phyloP scores from a whole-genome alignment of 2,329 filamentous ascomycete species.

The Intubia oerlemansii region DNA sequence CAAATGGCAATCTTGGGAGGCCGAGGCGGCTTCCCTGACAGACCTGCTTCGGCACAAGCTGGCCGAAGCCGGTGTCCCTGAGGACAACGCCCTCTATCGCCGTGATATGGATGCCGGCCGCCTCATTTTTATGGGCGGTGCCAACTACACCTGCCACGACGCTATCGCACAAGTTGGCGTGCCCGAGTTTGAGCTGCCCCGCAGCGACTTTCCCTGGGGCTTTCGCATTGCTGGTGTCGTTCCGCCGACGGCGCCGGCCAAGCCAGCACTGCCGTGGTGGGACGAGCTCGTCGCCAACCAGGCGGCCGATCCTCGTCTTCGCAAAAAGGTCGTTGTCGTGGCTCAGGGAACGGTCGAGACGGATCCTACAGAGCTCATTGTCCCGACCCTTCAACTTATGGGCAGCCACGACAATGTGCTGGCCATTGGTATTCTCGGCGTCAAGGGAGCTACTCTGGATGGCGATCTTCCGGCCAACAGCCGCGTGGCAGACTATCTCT shows the following conservation, averaged over 20 bases:
- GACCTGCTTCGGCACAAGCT: constrained; percentile 11
- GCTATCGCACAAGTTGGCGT: constrained; percentile 17
- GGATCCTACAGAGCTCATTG: constrained; percentile 16
- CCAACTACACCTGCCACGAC: constrained; percentile 16
- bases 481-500: constrained; percentile 16
- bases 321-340: constrained; percentile 16
- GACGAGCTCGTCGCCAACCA: constrained; percentile 11
- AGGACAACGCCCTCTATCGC: neutral
- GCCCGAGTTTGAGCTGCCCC: constrained; percentile 17
- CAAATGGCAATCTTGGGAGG: constrained; percentile 14
- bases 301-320: neutral
- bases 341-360: constrained; percentile 19
- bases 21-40: constrained; percentile 9
- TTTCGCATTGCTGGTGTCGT: constrained; percentile 17
- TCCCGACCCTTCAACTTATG: constrained; percentile 17
- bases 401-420: constrained; percentile 10
- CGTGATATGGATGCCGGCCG: constrained; percentile 1
- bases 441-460: constrained; percentile 10
- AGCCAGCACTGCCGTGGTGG: constrained; percentile 14
- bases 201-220: constrained; percentile 14
- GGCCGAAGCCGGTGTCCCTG: constrained; percentile 11
- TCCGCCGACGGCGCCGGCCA: constrained; percentile 6
- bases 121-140: constrained; percentile 12
- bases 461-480: constrained; percentile 11
- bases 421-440: constrained; percentile 16